Conservation (phyloP, 2,329 filamentous ascomycete genomes). For the Monilinia polystroma region DNA sequence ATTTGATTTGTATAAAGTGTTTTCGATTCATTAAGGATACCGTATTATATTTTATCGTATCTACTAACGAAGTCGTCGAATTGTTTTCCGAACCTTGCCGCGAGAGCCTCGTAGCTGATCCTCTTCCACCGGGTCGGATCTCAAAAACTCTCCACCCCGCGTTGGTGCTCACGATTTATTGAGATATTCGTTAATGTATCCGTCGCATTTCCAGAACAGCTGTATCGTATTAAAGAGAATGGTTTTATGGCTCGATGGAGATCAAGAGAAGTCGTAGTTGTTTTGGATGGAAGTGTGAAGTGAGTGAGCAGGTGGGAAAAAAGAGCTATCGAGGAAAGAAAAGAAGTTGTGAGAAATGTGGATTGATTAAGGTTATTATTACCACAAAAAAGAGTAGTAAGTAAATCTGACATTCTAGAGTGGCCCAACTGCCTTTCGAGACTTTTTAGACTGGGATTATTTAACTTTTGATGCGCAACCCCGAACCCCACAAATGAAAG, state of each 20-base stretch:
- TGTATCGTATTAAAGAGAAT: not conserved
- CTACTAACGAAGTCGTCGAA: not conserved
- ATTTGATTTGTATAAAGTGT: not conserved
- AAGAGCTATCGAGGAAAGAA: not conserved
- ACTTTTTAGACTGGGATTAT: not conserved
- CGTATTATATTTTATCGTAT: not conserved
- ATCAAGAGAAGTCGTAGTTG: not conserved
- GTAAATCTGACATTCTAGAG: not conserved
- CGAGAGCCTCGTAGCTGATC: constrained; percentile 2
- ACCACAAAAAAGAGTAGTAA: not conserved
- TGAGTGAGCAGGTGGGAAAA: not conserved
- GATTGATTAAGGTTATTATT: not conserved
- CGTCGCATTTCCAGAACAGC: constrained; percentile 6
- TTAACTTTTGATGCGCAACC: not conserved
- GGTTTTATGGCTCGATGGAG: not conserved
- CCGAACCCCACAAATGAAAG: not conserved
- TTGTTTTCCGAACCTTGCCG: not conserved
- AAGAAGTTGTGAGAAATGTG: constrained; percentile 12
- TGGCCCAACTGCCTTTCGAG: not conserved
- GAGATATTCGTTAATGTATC: not conserved
- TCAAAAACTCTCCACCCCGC: not conserved
- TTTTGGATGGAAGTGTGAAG: not conserved
- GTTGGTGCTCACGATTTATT: constrained; percentile 5
- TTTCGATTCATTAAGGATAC: constrained; percentile 1
- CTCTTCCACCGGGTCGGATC: not conserved